These are phyloP conservation scores for Diutina rugosa DNA, from an alignment of 1,139 yeast genomes.

Conservation along the genomic window DNA sequence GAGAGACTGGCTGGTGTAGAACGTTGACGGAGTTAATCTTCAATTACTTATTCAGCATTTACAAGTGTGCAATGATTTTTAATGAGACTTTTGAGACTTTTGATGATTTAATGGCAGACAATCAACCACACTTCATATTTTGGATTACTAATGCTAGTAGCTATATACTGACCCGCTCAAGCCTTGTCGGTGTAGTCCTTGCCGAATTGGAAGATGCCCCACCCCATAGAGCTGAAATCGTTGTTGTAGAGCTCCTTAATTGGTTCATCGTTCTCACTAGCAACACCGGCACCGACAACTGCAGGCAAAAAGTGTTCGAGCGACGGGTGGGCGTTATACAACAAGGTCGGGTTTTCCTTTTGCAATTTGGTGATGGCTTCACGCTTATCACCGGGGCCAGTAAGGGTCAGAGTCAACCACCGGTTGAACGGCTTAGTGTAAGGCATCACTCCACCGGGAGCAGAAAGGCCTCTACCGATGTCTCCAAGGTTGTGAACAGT, in stretches of 20 bases:
- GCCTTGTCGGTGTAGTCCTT: background rate
- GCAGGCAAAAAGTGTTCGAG: slow-evolving; percentile 63
- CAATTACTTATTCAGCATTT: too few relatives aligned
- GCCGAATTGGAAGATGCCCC: slow-evolving; percentile 51
- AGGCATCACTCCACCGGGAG: slow-evolving; percentile 21
- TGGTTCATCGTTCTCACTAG: slow-evolving; percentile 14
- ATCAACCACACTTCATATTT: too few relatives aligned
- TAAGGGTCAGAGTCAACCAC: slow-evolving; percentile 24
- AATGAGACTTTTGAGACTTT: too few relatives aligned
- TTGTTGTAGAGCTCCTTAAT: slow-evolving; percentile 35
- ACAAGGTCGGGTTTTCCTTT: slow-evolving; percentile 16
- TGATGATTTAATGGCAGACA: too few relatives aligned
- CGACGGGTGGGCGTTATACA: slow-evolving; percentile 55
- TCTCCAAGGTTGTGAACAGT: slow-evolving; percentile 65
- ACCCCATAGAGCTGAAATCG: slow-evolving; percentile 39
- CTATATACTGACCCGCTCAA: background rate
- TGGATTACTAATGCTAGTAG: too few relatives aligned
- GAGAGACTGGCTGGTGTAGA: background rate
- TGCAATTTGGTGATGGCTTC: slow-evolving; percentile 16
- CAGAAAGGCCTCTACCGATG: slow-evolving; percentile 13
- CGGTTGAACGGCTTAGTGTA: slow-evolving; percentile 40
- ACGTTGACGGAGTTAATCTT: too few relatives aligned
- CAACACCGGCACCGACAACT: slow-evolving; percentile 55
- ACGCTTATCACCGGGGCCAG: slow-evolving; percentile 3
- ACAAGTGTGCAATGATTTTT: too few relatives aligned